A percentile compares a stretch with the other conserved stretches of the same genome.
phyloP scores from a whole-genome alignment of 1,139 yeast genomes.

The Nakaseomyces sp. region DNA sequence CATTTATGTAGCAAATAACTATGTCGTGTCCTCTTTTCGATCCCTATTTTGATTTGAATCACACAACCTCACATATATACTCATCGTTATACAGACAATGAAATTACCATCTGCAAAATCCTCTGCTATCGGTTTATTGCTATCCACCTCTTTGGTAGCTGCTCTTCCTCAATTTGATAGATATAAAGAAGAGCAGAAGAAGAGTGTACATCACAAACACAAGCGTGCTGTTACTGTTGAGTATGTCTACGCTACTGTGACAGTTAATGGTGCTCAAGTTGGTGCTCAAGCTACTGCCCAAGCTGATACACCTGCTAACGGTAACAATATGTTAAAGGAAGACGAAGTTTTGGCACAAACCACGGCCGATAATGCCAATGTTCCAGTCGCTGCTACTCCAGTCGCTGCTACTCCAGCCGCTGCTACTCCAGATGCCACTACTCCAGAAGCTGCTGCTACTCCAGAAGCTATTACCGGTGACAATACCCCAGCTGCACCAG shows the following conservation, averaged over 20 bases:
- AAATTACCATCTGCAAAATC: constrained; percentile 2
- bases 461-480: constrained; percentile 4
- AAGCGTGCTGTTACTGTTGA: constrained; percentile 74
- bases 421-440: constrained; percentile 20
- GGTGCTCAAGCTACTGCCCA: constrained; percentile 10
- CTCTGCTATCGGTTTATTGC: constrained; percentile 1
- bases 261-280: constrained; percentile 65
- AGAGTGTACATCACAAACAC: constrained; percentile 33
- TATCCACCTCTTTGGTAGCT: constrained; percentile 13
- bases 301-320: constrained; percentile 14
- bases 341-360: constrained; percentile 6
- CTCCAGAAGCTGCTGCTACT: constrained; percentile 23
- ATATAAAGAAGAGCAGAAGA: constrained; percentile 18
- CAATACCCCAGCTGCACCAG: neutral
- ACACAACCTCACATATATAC: too few species aligned
- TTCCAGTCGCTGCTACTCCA: constrained; percentile 14
- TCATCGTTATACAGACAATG: neutral
- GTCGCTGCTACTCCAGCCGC: constrained; percentile 15
- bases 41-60: too few species aligned
- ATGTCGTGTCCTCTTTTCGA: too few species aligned
- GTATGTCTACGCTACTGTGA: constrained; percentile 67
- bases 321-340: constrained; percentile 4
- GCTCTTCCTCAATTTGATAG: constrained; percentile 23
- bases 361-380: constrained; percentile 11
- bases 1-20: too few species aligned